These are phyloP conservation scores for Digitaria exilis DNA, from an alignment of 202 grass and related monocot genomes.

Conservation along the genomic window DNA sequence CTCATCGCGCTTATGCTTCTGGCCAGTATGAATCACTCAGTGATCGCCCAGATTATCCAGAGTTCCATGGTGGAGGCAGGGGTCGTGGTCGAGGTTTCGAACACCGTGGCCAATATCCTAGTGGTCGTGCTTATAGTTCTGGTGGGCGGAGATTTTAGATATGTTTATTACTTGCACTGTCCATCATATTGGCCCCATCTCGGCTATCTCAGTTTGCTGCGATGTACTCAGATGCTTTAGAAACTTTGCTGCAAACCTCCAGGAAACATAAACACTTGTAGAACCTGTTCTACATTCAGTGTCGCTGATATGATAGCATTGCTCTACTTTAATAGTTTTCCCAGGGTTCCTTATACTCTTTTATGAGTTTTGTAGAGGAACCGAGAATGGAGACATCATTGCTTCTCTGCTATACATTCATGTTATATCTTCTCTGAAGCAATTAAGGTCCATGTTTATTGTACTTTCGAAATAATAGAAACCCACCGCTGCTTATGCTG, in stretches of 20 bases:
- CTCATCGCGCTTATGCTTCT: slow-evolving; percentile 58
- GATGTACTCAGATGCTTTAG: not conserved
- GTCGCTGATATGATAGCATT: not conserved
- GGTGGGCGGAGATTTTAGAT: slow-evolving; percentile 63
- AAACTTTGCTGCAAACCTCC: slow-evolving; percentile 16
- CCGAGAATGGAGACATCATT: not conserved
- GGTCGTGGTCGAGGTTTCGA: slow-evolving; percentile 58
- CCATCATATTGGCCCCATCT: not conserved
- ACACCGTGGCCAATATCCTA: slow-evolving; percentile 55
- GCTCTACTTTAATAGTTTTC: not conserved
- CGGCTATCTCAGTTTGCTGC: not conserved
- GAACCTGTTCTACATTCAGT: not conserved
- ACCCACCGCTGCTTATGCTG: not conserved
- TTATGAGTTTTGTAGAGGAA: too few species aligned
- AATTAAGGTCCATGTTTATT: not conserved
- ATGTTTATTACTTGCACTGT: not conserved
- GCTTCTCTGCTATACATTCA: slow-evolving; percentile 21
- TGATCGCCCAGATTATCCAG: slow-evolving; percentile 59
- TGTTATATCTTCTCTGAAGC: not conserved
- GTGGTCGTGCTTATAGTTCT: slow-evolving; percentile 81
- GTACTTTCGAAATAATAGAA: not conserved
- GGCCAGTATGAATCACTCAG: slow-evolving; percentile 58
- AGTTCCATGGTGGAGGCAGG: slow-evolving; percentile 48
- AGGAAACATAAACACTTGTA: not conserved
- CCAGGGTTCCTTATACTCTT: slow-evolving; percentile 4